These are phyloP conservation scores for Phalaenopsis aphrodite DNA, from an alignment of 106 monocot genomes.

Conservation along the genomic window DNA sequence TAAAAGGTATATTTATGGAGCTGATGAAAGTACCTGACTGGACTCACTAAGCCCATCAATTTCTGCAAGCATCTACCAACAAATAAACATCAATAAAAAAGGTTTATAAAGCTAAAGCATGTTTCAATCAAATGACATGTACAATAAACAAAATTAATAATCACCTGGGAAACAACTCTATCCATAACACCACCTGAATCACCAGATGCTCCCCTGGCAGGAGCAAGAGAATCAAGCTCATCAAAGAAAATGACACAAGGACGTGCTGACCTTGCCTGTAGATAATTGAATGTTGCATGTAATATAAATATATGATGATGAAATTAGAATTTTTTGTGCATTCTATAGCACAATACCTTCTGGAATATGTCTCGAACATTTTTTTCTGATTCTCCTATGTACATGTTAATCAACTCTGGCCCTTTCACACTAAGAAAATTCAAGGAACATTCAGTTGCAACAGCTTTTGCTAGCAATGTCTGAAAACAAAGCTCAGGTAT, in stretches of 20 bases:
- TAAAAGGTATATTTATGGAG: background rate
- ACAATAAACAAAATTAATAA: background rate
- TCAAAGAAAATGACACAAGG: constrained; percentile 99
- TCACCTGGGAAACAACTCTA: constrained; percentile 94
- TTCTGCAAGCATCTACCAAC: constrained; percentile 82
- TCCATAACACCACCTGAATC: constrained; percentile 99
- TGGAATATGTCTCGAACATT: constrained; percentile 97
- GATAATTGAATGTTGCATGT: constrained; percentile 4
- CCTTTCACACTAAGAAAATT: constrained; percentile 97
- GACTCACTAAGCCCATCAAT: constrained; percentile 86
- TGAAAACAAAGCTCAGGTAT: constrained; percentile 13
- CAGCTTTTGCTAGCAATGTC: constrained; percentile 96
- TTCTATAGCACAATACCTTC: constrained; percentile 45
- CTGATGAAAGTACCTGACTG: constrained; percentile 39
- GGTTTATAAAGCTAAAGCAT: background rate
- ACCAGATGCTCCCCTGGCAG: constrained; percentile 93
- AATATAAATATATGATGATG: background rate
- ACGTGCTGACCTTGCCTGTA: constrained; percentile 85
- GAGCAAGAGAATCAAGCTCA: constrained; percentile 97
- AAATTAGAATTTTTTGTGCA: background rate
- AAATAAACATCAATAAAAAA: constrained; percentile 4
- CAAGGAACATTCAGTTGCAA: constrained; percentile 93
- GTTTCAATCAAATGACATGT: background rate
- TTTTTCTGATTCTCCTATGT: constrained; percentile 99
- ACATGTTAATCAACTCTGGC: constrained; percentile 97